Base-by-base conservation (phyloP, 768 basidiomycete species). In the Lactifluus piperatus region DNA sequence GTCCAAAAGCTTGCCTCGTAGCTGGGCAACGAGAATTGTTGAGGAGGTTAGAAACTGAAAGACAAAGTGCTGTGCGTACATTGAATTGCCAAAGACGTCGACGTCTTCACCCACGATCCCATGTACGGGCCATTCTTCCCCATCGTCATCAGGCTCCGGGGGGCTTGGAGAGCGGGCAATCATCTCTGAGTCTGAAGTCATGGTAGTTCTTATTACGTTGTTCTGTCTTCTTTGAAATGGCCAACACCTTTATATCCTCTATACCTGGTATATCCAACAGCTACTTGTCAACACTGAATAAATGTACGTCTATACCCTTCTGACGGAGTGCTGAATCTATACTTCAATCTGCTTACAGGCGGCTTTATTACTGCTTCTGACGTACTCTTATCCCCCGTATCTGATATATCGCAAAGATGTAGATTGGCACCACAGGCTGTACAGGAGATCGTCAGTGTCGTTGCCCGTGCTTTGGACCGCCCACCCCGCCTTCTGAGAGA, bases 391-490 rank as follows among this genome's bases (percentile, higher is more conserved):
- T 71, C 70, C 7, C 67, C 78, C 0, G 70, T 76, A 5, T 73
- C 74, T 62, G 84, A 85, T 39, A 68, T 86, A 41, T 79, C 82
- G 1, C 78, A 77, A 51, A 77, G 75, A 65, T 83, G 86, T 68
- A 79, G 70, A 65, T 73, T 81, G 16, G 70, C 81, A 11, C 74
- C 73, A 5, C 64, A 73, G 22, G 81, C 84, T 39, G 77, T 79
- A 16, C 75, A 77, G 61, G 67, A 67, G 43, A 76, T 87, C 53
- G 66, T 89, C 37, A 72, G 80, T 43, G 65, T 69, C 43, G 73
- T 86, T 20, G 82, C 80, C 61, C 69, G 68, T 18, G 75, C 74
- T 45, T 71, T 77, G 27, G 68, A 71, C 5, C 75, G 73, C 22
- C 68, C 68, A 27, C 70, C 80, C 10, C 68, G 63, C 20, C 65